A percentile compares a stretch with the other conserved stretches of the same genome.
Conservation (phyloP, 1,139 yeast species). For the Taiozyma onychis region DNA sequence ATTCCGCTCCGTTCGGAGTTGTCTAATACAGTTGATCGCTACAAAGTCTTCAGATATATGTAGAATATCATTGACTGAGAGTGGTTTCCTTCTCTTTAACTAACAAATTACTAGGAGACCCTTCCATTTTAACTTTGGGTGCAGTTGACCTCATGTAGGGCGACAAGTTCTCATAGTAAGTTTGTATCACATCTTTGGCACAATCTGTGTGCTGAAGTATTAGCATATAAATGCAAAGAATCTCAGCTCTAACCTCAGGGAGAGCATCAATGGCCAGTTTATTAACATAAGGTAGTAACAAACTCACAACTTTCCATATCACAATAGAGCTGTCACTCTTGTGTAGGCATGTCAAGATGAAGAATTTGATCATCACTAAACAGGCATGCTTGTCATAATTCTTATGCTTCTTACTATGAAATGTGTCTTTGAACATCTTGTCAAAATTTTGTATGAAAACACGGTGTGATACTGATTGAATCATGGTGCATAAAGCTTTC, state of each 20-base stretch:
- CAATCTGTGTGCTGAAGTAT: background rate
- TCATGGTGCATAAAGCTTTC: slow-evolving; percentile 22
- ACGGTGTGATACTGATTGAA: slow-evolving; percentile 15
- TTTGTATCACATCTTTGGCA: background rate
- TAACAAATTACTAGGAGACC: background rate
- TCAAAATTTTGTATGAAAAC: slow-evolving; percentile 17
- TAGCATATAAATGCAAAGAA: background rate
- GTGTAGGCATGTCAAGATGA: slow-evolving; percentile 12
- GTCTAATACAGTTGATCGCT: no score
- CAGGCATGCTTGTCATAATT: slow-evolving; percentile 19
- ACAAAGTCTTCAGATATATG: no score
- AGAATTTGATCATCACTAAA: slow-evolving; percentile 20
- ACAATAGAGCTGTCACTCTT: slow-evolving; percentile 2
- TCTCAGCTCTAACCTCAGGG: background rate
- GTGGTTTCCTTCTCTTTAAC: background rate
- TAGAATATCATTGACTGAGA: no score
- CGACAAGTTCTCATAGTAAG: background rate
- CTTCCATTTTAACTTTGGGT: background rate
- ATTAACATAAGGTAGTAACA: background rate
- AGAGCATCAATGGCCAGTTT: slow-evolving; percentile 5
- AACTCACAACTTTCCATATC: background rate
- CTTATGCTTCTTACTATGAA: slow-evolving; percentile 11
- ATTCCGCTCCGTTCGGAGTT: background rate
- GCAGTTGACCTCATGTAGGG: background rate
- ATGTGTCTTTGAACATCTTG: slow-evolving; percentile 10